Evolutionary conservation across 75 land plant genomes (phyloP).

Genomic region (Pinus tabuliformis): DNA sequence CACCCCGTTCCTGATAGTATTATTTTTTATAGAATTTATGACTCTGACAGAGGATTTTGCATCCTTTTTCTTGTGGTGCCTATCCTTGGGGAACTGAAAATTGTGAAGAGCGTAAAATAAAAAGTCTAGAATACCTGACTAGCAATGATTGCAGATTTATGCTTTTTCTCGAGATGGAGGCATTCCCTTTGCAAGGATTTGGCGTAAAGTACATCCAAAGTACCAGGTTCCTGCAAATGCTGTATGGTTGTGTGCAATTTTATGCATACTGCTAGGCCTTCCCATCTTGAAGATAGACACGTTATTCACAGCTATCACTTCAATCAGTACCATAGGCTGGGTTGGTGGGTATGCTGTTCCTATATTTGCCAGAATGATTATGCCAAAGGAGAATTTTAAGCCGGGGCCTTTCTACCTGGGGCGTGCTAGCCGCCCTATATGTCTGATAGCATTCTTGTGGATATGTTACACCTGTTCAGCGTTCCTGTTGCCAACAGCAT

Average conservation of each 20-base stretch:
- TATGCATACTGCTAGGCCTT: constrained; percentile 70
- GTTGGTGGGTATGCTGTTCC: constrained; percentile 94
- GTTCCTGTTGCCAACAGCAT: constrained; percentile 71
- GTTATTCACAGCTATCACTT: constrained; percentile 86
- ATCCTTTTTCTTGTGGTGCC: neutral
- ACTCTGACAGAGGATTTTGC: neutral
- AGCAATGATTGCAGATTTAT: constrained; percentile 54
- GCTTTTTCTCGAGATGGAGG: constrained; percentile 86
- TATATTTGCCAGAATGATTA: constrained; percentile 84
- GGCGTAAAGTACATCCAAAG: constrained; percentile 65
- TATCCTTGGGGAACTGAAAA: neutral
- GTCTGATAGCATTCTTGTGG: constrained; percentile 78
- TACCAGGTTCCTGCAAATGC: constrained; percentile 82
- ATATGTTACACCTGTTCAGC: constrained; percentile 80
- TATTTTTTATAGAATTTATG: neutral
- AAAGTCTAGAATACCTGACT: too few relatives aligned
- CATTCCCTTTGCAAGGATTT: constrained; percentile 64
- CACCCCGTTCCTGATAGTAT: neutral
- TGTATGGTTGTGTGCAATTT: constrained; percentile 76
- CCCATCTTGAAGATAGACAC: constrained; percentile 79
- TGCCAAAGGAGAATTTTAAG: constrained; percentile 51
- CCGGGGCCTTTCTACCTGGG: constrained; percentile 80
- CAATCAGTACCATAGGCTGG: constrained; percentile 87
- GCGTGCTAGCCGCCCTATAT: constrained; percentile 54
- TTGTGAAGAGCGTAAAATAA: neutral